Conservation (phyloP, 257 asterid species). For the Forsythia viridissima region DNA sequence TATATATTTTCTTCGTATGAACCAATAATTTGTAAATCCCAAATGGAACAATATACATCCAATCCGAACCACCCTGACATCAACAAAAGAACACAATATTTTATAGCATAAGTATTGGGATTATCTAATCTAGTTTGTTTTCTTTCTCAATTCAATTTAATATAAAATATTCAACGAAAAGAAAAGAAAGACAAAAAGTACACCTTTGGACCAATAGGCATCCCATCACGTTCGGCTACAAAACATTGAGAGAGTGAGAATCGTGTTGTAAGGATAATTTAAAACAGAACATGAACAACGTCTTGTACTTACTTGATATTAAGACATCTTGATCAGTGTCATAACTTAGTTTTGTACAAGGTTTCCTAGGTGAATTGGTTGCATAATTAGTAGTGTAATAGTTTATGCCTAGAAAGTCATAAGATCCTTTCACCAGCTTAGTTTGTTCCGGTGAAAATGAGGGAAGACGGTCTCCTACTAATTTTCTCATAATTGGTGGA, state of each 20-base stretch:
- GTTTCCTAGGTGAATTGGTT: not conserved
- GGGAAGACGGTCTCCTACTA: slow-evolving; percentile 12
- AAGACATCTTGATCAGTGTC: slow-evolving; percentile 11
- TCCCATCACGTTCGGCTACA: slow-evolving; percentile 3
- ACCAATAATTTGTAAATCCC: slow-evolving; percentile 9
- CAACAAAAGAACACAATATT: not conserved
- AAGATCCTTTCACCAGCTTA: not conserved
- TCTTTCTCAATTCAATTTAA: no score
- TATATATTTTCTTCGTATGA: not conserved
- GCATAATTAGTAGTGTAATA: slow-evolving; percentile 31
- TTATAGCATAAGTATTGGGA: no score
- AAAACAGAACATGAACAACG: not conserved
- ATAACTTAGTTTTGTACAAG: slow-evolving; percentile 12
- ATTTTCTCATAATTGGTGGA: slow-evolving; percentile 20
- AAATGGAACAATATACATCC: slow-evolving; percentile 20
- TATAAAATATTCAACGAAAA: not conserved
- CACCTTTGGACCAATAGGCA: slow-evolving; percentile 16
- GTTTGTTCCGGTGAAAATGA: not conserved
- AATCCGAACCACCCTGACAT: slow-evolving; percentile 10
- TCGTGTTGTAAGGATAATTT: no score
- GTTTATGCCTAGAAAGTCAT: slow-evolving; percentile 34
- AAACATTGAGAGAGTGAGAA: not conserved
- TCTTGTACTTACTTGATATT: slow-evolving; percentile 18
- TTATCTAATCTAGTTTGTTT: no score
- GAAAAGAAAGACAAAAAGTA: no score